phyloP scores from a whole-genome alignment of 2,329 filamentous ascomycete species.

The Paraconiothyrium sp. region DNA sequence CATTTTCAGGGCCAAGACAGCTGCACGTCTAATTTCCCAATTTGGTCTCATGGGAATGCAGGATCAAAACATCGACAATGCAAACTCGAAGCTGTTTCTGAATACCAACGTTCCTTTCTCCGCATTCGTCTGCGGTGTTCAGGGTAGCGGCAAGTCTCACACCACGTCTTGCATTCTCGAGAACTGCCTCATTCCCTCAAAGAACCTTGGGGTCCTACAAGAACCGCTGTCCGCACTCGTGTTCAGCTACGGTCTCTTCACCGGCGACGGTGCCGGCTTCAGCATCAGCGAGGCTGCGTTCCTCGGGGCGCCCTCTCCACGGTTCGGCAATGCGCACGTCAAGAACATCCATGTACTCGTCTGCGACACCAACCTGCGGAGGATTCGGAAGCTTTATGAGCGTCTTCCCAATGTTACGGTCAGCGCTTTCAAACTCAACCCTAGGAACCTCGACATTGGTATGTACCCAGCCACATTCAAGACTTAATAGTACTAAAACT shows the following conservation, averaged over 20 bases:
- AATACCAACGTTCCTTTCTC: constrained; percentile 67
- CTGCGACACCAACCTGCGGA: constrained; percentile 35
- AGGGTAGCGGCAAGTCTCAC: constrained; percentile 70
- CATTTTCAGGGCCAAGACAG: neutral
- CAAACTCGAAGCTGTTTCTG: constrained; percentile 50
- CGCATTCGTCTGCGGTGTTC: constrained; percentile 70
- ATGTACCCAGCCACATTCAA: neutral
- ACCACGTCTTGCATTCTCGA: constrained; percentile 66
- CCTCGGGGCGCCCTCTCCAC: constrained; percentile 52
- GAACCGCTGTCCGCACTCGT: constrained; percentile 67
- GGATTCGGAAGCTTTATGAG: constrained; percentile 31
- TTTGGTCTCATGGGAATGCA: constrained; percentile 25
- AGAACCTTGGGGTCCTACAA: constrained; percentile 55
- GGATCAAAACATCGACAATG: constrained; percentile 16
- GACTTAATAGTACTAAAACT: neutral
- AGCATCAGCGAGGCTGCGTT: constrained; percentile 67
- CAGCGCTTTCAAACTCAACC: constrained; percentile 56
- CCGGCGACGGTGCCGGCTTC: constrained; percentile 57
- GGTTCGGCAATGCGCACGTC: constrained; percentile 19
- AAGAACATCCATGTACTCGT: constrained; percentile 34
- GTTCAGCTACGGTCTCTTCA: constrained; percentile 62
- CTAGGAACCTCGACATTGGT: constrained; percentile 59
- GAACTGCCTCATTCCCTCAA: constrained; percentile 54
- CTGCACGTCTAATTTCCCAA: constrained; percentile 19
- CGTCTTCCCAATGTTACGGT: constrained; percentile 55